A percentile compares a stretch with the other conserved stretches of the same genome.
Conservation (phyloP, 306 rosid genomes). For the Elaeagnus macrophylla region DNA sequence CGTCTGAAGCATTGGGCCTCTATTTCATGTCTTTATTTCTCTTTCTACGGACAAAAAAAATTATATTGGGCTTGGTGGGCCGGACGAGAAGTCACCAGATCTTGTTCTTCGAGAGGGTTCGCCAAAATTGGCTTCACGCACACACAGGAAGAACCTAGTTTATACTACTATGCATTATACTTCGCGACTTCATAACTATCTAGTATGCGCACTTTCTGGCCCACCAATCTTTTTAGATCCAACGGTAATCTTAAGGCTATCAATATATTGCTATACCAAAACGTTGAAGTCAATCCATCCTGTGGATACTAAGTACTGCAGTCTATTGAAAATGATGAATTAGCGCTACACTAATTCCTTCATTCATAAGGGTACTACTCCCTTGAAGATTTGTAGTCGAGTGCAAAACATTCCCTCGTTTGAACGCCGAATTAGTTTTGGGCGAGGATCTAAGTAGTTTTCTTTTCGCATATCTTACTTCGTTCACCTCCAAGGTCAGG, state of each 20-base stretch:
- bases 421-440: constrained; percentile 19
- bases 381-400: background rate
- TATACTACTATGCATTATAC: background rate
- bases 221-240: background rate
- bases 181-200: background rate
- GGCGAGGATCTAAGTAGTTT: constrained; percentile 21
- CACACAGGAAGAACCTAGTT: no score
- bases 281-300: background rate
- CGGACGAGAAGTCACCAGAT: no score
- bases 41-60: no score
- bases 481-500: constrained; percentile 16
- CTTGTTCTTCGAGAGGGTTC: no score
- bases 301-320: background rate
- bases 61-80: no score
- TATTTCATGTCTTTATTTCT: no score
- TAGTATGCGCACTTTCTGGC: background rate
- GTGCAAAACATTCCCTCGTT: background rate
- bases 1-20: no score
- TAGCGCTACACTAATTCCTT: background rate
- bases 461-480: background rate
- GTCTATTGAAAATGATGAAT: background rate
- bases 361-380: background rate
- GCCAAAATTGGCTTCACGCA: no score
- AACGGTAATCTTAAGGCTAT: background rate
- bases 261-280: no score